These are phyloP conservation scores for Fagopyrum tataricum DNA, from an alignment of 148 eudicot genomes.

Conservation along the genomic window DNA sequence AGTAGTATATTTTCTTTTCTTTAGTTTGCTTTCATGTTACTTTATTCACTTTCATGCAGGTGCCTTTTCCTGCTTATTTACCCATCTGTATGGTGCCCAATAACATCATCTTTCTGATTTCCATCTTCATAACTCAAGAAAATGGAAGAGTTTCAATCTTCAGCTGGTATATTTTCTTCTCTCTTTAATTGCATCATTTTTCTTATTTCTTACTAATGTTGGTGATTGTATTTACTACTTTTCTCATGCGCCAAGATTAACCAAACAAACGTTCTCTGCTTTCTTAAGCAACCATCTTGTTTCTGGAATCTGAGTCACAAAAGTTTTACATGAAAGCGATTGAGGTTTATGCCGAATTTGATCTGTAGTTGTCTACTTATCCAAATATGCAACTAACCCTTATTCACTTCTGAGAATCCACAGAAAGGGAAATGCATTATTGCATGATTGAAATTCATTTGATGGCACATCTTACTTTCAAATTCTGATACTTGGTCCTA, in stretches of 20 bases:
- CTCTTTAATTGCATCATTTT: constrained; percentile 1
- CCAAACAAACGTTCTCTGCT: not conserved
- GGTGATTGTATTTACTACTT: not conserved
- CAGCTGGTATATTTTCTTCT: constrained; percentile 15
- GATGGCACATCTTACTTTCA: not conserved
- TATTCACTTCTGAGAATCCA: not conserved
- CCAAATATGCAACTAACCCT: not conserved
- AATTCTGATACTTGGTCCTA: not conserved
- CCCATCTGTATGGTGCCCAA: constrained; percentile 9
- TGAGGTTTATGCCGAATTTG: not conserved
- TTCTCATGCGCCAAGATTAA: constrained; percentile 1
- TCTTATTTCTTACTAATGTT: not conserved
- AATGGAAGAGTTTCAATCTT: constrained; percentile 21
- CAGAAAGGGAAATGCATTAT: not conserved
- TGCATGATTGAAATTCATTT: not conserved
- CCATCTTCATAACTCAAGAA: constrained; percentile 6
- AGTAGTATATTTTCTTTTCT: not conserved
- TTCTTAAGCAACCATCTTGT: not conserved
- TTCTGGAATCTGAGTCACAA: constrained; percentile 8
- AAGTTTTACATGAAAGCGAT: not conserved
- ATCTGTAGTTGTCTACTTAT: not conserved
- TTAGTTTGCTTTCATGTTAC: constrained; percentile 7
- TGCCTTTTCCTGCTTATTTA: constrained; percentile 10
- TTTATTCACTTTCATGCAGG: constrained; percentile 2
- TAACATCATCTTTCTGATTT: constrained; percentile 4